A percentile compares a stretch with the other conserved stretches of the same genome.
Evolutionary conservation across 148 eudicot genomes (phyloP).

Genomic region (Cornus suecica): DNA sequence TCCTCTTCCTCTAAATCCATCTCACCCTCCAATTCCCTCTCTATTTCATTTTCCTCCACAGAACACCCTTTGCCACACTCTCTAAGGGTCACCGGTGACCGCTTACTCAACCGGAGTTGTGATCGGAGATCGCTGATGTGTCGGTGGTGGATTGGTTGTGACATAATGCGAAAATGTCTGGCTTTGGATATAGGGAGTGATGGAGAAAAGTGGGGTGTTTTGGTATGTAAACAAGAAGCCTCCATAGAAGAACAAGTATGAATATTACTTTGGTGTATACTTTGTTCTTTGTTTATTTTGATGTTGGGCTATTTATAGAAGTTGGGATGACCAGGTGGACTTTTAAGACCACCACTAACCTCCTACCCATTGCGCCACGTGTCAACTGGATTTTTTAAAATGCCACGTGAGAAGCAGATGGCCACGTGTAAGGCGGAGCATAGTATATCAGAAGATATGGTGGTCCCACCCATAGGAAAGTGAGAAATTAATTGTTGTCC

Average conservation of each 20-base stretch:
- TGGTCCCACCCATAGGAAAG: neutral
- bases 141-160: constrained; percentile 5
- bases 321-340: neutral
- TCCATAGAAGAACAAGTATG: constrained; percentile 7
- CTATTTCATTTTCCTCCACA: constrained; percentile 16
- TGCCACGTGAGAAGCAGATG: neutral
- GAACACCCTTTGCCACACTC: constrained; percentile 19
- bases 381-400: too few relatives aligned
- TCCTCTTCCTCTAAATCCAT: constrained; percentile 16
- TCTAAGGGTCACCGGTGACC: neutral
- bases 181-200: neutral
- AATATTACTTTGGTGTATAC: too few relatives aligned
- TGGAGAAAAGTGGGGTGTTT: neutral
- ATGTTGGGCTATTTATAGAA: neutral
- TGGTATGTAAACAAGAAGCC: neutral
- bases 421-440: constrained; percentile 9
- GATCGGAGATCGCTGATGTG: neutral
- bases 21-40: constrained; percentile 33
- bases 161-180: constrained; percentile 1
- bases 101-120: neutral
- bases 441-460: neutral
- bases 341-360: too few relatives aligned
- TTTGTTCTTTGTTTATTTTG: too few relatives aligned
- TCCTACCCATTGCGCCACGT: too few relatives aligned
- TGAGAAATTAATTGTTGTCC: too few relatives aligned